Conservation (phyloP, 106 monocot species). For the Dioscorea dumetorum region DNA sequence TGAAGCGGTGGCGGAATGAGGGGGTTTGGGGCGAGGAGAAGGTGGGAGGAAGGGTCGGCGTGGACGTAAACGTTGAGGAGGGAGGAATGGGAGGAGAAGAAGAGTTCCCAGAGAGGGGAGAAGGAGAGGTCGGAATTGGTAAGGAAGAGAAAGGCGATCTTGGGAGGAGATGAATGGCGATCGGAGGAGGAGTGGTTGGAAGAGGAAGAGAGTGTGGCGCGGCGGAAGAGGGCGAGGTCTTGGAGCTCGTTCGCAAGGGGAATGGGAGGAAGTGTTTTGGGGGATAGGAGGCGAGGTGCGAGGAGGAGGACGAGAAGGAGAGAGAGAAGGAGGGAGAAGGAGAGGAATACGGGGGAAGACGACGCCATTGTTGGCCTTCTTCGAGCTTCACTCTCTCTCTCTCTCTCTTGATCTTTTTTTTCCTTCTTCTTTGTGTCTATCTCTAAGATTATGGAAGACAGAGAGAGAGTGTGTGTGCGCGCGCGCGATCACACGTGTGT, state of each 20-base stretch:
- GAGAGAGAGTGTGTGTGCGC: too few species aligned
- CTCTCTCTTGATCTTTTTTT: too few species aligned
- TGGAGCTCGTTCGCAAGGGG: constrained; percentile 49
- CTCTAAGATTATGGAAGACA: too few species aligned
- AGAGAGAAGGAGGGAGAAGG: constrained; percentile 32
- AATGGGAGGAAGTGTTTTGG: constrained; percentile 59
- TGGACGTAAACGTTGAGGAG: constrained; percentile 70
- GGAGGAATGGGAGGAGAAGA: constrained; percentile 38
- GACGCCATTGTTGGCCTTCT: constrained; percentile 6
- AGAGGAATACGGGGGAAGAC: constrained; percentile 42
- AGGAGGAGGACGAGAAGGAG: constrained; percentile 45
- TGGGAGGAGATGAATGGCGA: constrained; percentile 53
- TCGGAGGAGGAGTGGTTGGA: constrained; percentile 77
- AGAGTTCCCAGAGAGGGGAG: constrained; percentile 69
- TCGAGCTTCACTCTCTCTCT: neutral
- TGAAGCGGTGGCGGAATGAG: constrained; percentile 44
- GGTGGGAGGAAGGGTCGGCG: constrained; percentile 34
- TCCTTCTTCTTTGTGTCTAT: too few species aligned
- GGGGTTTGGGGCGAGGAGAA: constrained; percentile 30
- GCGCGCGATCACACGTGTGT: too few species aligned
- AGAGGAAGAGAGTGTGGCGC: neutral
- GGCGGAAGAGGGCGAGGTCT: constrained; percentile 3
- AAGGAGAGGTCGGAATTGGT: constrained; percentile 70
- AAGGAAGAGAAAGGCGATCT: constrained; percentile 85
- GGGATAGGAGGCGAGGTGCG: constrained; percentile 47